A percentile compares a stretch with the other conserved stretches of the same genome.
These are phyloP conservation scores for Rosellinia necatrix DNA, from an alignment of 2,329 filamentous ascomycete species.

Conservation along the genomic window DNA sequence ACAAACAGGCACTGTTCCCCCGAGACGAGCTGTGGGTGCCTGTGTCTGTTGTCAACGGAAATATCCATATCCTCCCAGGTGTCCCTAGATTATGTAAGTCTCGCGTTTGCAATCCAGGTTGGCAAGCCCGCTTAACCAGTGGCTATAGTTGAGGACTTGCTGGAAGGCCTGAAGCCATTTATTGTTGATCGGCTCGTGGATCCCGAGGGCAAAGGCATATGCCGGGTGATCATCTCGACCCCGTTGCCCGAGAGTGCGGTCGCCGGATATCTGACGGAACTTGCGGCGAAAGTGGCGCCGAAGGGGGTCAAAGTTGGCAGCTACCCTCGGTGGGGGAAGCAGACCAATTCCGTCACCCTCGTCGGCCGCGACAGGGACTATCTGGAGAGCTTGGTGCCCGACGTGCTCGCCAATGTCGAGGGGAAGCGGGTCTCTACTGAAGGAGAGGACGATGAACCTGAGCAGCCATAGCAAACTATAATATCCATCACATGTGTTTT, in stretches of 20 bases:
- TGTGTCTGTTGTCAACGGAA: constrained; percentile 85
- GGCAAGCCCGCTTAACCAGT: background rate
- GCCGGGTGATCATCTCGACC: constrained; percentile 82
- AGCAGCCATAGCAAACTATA: constrained; percentile 13
- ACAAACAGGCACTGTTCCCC: constrained; percentile 78
- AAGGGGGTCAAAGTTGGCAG: constrained; percentile 91
- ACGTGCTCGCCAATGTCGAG: constrained; percentile 77
- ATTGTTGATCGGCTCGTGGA: constrained; percentile 74
- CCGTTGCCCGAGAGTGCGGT: constrained; percentile 85
- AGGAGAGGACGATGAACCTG: constrained; percentile 65
- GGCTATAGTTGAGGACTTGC: constrained; percentile 72
- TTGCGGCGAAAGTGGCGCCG: constrained; percentile 73
- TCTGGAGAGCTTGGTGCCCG: constrained; percentile 76
- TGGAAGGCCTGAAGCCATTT: constrained; percentile 75
- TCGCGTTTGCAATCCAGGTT: background rate
- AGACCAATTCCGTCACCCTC: constrained; percentile 85
- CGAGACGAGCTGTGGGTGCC: constrained; percentile 89
- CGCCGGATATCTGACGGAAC: constrained; percentile 78
- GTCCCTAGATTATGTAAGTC: constrained; percentile 76
- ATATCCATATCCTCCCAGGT: constrained; percentile 90
- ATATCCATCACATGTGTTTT: background rate
- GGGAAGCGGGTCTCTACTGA: constrained; percentile 73
- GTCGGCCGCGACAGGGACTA: constrained; percentile 77
- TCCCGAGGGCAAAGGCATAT: constrained; percentile 79
- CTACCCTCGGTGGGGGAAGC: constrained; percentile 91